Conservation (phyloP, 2,329 filamentous ascomycete genomes). For the Teratosphaeriaceae sp. region DNA sequence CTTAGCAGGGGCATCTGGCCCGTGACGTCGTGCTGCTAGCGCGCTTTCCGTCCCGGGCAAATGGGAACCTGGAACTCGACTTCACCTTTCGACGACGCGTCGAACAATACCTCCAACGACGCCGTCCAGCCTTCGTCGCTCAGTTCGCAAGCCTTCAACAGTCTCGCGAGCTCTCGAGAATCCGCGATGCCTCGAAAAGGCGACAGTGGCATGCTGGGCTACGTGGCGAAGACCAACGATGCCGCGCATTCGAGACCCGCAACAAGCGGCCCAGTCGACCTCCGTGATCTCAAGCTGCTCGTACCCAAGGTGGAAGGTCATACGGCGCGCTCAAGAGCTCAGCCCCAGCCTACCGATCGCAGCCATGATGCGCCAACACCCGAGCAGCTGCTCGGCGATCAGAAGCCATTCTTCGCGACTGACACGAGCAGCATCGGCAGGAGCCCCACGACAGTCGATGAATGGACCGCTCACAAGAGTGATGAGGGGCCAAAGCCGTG, state of each 20-base stretch:
- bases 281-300: background rate
- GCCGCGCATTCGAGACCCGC: too few species aligned
- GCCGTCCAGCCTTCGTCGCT: too few species aligned
- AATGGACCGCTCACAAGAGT: background rate
- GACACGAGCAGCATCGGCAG: constrained; percentile 33
- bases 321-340: background rate
- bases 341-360: background rate
- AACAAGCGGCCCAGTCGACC: background rate
- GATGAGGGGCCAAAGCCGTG: too few species aligned
- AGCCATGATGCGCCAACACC: too few species aligned
- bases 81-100: background rate
- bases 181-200: background rate
- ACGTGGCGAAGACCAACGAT: background rate
- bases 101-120: too few species aligned
- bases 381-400: too few species aligned
- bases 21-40: too few species aligned
- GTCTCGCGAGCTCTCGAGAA: background rate
- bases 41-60: too few species aligned
- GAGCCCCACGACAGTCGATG: constrained; percentile 20
- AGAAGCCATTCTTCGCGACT: constrained; percentile 28
- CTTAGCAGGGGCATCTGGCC: too few species aligned
- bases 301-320: background rate
- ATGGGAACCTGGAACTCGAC: background rate
- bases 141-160: constrained; percentile 4
- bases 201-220: background rate